Evolutionary conservation across 2,329 filamentous ascomycete genomes (phyloP).

Genomic region (Aspergillus neotritici): DNA sequence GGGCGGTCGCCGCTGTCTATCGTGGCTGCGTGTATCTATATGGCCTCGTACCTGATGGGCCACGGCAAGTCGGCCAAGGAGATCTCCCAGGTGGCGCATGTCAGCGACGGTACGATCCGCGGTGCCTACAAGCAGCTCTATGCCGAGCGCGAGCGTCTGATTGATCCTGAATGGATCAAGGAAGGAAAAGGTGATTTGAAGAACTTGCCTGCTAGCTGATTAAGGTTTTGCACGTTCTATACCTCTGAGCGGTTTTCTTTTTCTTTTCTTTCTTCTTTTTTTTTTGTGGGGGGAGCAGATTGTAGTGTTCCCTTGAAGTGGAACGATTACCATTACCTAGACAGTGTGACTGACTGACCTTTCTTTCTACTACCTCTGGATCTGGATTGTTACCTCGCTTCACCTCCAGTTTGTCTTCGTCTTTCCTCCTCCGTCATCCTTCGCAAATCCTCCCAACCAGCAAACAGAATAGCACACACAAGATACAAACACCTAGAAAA

Average conservation of each 20-base stretch:
- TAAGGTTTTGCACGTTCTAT: not conserved
- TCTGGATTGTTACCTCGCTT: not conserved
- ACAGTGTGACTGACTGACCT: not conserved
- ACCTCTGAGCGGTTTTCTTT: not conserved
- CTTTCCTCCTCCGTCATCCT: too few relatives aligned
- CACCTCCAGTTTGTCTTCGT: not conserved
- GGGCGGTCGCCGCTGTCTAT: conserved; percentile 91
- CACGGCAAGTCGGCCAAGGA: conserved; percentile 75
- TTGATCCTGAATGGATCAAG: conserved; percentile 69
- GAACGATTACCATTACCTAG: too few relatives aligned
- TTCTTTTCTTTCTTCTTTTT: conserved; percentile 1
- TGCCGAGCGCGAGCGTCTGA: conserved; percentile 63
- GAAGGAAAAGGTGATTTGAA: conserved; percentile 65
- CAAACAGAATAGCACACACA: too few relatives aligned
- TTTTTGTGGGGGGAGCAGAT: not conserved
- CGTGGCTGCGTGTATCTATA: conserved; percentile 93
- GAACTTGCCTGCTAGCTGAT: conserved; percentile 57
- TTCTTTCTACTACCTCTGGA: not conserved
- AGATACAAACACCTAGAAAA: too few relatives aligned
- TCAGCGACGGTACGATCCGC: conserved; percentile 95
- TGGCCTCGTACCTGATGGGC: conserved; percentile 82
- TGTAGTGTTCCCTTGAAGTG: too few relatives aligned
- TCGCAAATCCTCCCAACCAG: too few relatives aligned
- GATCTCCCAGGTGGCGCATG: conserved; percentile 76
- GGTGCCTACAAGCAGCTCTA: conserved; percentile 90